These are phyloP conservation scores for Arabidopsis arenosa DNA, from an alignment of 345 rosid species.

Conservation along the genomic window DNA sequence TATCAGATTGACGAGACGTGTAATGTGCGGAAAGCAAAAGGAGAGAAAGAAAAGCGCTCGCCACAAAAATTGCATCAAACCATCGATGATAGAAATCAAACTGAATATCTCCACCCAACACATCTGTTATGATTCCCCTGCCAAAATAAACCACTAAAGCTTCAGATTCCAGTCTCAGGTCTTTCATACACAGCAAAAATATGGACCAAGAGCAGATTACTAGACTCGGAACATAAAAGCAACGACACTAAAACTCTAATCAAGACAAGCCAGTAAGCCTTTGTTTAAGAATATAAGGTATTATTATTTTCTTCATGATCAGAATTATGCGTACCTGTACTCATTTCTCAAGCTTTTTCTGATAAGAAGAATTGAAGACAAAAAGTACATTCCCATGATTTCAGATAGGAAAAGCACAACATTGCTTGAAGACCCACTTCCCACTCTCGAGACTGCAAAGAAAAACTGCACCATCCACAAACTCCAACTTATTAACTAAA, in stretches of 20 bases:
- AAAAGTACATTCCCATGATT: conserved; percentile 94
- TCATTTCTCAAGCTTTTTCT: conserved; percentile 86
- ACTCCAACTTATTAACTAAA: conserved; percentile 1
- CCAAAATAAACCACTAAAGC: neutral
- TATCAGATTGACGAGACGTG: conserved; percentile 85
- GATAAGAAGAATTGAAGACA: conserved; percentile 88
- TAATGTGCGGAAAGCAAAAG: conserved; percentile 88
- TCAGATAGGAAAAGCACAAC: conserved; percentile 89
- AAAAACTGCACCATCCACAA: conserved; percentile 63
- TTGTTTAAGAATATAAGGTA: neutral
- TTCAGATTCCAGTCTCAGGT: neutral
- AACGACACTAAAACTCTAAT: neutral
- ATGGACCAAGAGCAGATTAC: neutral
- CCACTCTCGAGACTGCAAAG: conserved; percentile 91
- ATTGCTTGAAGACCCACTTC: conserved; percentile 95
- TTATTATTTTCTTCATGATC: neutral
- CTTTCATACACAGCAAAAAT: neutral
- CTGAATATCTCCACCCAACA: conserved; percentile 91
- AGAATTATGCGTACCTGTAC: conserved; percentile 61
- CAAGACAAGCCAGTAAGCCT: neutral
- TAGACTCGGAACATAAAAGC: neutral
- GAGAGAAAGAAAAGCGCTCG: conserved; percentile 88
- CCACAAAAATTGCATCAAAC: conserved; percentile 93
- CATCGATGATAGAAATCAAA: conserved; percentile 90
- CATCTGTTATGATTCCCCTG: conserved; percentile 87